Percentiles rank a stretch among this genome's conserved stretches.
phyloP scores from a whole-genome alignment of 2,329 filamentous ascomycete genomes.

The Clarireedia monteithiana region DNA sequence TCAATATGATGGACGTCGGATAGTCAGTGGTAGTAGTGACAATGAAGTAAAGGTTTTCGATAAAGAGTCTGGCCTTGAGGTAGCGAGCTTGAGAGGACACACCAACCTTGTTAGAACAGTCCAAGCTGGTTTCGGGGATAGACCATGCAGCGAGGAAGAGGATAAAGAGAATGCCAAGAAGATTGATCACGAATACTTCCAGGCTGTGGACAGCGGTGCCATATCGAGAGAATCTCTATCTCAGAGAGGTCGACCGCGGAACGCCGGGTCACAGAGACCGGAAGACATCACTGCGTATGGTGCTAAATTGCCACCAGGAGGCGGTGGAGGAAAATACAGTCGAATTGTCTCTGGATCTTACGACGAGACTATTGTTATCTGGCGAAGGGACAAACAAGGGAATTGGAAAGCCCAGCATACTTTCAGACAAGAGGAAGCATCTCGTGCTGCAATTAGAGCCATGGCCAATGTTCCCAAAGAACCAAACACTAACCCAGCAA shows the following conservation, averaged over 20 bases:
- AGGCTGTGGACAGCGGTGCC: slow-evolving; percentile 44
- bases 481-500: slow-evolving; percentile 1
- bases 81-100: slow-evolving; percentile 79
- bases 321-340: slow-evolving; percentile 80
- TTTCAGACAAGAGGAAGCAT: slow-evolving; percentile 66
- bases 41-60: slow-evolving; percentile 96
- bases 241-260: slow-evolving; percentile 31
- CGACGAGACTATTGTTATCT: slow-evolving; percentile 91
- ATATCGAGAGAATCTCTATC: slow-evolving; percentile 27
- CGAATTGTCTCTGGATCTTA: slow-evolving; percentile 97
- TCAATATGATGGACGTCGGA: slow-evolving; percentile 87
- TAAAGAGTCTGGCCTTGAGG: slow-evolving; percentile 74
- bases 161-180: slow-evolving; percentile 64
- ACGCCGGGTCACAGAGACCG: slow-evolving; percentile 64
- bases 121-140: slow-evolving; percentile 87
- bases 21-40: slow-evolving; percentile 94
- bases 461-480: not conserved
- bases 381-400: slow-evolving; percentile 79
- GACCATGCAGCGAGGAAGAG: slow-evolving; percentile 70
- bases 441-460: slow-evolving; percentile 36
- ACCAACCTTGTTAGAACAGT: slow-evolving; percentile 83
- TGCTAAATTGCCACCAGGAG: slow-evolving; percentile 82
- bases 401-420: slow-evolving; percentile 74
- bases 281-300: slow-evolving; percentile 73
- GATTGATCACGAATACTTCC: slow-evolving; percentile 67